Conservation (phyloP, 129 eudicot genomes). For the Tagetes erecta region DNA sequence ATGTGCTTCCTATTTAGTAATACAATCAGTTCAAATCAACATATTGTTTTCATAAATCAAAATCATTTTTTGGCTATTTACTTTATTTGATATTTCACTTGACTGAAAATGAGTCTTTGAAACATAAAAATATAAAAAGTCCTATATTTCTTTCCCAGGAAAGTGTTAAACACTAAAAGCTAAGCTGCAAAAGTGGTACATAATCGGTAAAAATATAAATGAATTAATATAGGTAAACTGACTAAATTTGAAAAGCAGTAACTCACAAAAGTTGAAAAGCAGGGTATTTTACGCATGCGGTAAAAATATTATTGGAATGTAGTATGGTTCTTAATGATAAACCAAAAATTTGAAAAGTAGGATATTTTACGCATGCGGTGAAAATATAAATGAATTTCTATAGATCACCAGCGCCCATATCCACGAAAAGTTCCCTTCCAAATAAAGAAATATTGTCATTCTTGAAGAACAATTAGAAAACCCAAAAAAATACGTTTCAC, state of each 20-base stretch:
- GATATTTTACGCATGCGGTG: not conserved
- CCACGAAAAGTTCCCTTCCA: not conserved
- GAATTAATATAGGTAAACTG: not conserved
- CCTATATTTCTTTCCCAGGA: too few relatives aligned
- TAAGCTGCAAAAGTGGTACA: slow-evolving; percentile 2
- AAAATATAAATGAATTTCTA: not conserved
- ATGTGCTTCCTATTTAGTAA: not conserved
- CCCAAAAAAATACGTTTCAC: not conserved
- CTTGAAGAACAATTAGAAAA: not conserved
- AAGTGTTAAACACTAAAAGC: not conserved
- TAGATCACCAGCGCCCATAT: not conserved
- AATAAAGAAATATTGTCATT: slow-evolving; percentile 10
- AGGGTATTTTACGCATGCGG: too few relatives aligned
- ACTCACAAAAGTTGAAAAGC: too few relatives aligned
- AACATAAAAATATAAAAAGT: too few relatives aligned
- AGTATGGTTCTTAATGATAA: not conserved
- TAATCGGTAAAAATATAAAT: not conserved
- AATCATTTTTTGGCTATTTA: not conserved
- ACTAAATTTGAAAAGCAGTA: too few relatives aligned
- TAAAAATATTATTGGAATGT: not conserved
- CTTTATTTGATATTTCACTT: not conserved
- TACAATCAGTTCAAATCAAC: not conserved
- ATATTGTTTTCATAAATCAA: not conserved
- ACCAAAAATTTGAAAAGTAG: not conserved
- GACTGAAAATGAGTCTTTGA: not conserved